Evolutionary conservation across 306 rosid species (phyloP), one percentile per base, ranked within the genome.

Genomic region (Dryas drummondii): DNA sequence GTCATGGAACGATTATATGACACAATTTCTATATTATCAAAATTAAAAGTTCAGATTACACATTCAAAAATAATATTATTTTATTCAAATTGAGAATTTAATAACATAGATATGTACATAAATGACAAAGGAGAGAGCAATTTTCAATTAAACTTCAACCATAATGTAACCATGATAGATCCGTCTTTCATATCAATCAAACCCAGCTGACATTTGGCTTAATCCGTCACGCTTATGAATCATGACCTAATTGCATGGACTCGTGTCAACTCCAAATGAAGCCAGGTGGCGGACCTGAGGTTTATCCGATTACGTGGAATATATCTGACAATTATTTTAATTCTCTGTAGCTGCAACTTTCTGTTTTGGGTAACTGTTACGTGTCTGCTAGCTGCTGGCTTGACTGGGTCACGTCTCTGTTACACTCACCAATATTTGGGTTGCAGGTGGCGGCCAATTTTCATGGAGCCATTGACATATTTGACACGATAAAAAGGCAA

Each of bases 181-280:
- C 12, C 32, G 8, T 1, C 68, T 48, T n/a, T 50, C 32, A 45
- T 16, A 6, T 9, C 26, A 9, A 14, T 2, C n/a, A n/a, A 16
- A 6, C 41, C 59, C 59, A 60, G 19, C n/a, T 15, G 42, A 57
- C n/a, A 22, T 67, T 50, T 73, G 68, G 71, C 64, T 68, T 17
- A 61, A 53, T 6, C 17, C 81, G 67, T 70, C 81, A 77, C 47
- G 76, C 84, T 80, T 53, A 71, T 52, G 84, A 68, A 37, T 50
- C 45, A 37, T 66, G 78, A 58, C 72, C 66, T 22, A 68, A 62
- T 56, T 4, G 0, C 3, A 26, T 9, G 58, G 15, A 19, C 55
- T 45, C 56, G 76, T 64, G 84, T 69, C 69, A 5, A 2, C 71
- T 15, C 10, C 2, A 11, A 2, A 45, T 0, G 5, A 4, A 2